Percentiles rank a stretch among this genome's conserved stretches.
phyloP scores from a whole-genome alignment of 2,329 filamentous ascomycete genomes.

The Apiospora pterosperma region DNA sequence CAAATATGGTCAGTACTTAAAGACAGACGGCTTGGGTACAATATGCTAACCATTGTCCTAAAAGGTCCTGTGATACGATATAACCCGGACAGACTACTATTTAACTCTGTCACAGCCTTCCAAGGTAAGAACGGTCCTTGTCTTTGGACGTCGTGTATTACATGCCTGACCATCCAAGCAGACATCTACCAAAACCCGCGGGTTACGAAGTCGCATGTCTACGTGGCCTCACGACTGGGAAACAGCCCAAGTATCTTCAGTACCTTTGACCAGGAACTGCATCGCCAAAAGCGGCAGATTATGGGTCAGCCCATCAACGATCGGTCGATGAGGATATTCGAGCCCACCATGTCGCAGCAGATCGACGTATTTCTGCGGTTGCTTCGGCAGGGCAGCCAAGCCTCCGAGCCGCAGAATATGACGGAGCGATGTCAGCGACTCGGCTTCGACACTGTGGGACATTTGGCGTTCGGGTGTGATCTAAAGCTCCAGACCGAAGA shows the following conservation, averaged over 20 bases:
- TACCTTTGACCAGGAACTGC: neutral
- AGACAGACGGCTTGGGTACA: neutral
- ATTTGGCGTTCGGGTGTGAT: neutral
- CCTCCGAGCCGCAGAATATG: neutral
- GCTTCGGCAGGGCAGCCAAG: neutral
- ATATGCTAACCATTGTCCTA: neutral
- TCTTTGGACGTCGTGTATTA: neutral
- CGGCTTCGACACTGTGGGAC: neutral
- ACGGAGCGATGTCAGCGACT: neutral
- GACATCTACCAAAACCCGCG: neutral
- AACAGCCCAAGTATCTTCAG: neutral
- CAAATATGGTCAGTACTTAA: neutral
- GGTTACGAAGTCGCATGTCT: neutral
- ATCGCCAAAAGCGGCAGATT: neutral
- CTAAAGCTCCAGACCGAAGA: neutral
- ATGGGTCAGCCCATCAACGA: neutral
- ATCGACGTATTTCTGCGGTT: neutral
- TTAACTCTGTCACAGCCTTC: neutral
- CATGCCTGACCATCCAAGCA: neutral
- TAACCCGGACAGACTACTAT: neutral
- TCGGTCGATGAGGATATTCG: neutral
- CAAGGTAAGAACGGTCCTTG: neutral
- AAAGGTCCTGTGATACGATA: neutral
- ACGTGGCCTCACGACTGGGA: neutral
- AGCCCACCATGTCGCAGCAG: neutral